Evolutionary conservation across 2,329 filamentous ascomycete species (phyloP).

Genomic region (Fusarium phyllophilum): DNA sequence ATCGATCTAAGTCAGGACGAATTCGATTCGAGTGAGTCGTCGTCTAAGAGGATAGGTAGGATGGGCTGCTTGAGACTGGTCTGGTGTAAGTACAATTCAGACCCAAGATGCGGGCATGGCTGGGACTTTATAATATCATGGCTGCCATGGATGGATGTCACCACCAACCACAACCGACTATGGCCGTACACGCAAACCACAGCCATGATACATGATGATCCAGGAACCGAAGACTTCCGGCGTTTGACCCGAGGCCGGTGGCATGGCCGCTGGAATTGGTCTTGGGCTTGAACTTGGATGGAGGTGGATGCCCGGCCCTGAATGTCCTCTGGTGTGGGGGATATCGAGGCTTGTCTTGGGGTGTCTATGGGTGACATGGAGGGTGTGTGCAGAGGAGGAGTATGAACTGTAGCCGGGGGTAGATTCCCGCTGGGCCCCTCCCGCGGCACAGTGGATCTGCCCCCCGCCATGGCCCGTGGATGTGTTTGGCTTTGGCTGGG

Average conservation of each 20-base stretch:
- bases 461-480: conserved; percentile 8
- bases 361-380: conserved; percentile 7
- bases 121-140: conserved; percentile 43
- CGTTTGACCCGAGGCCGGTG: conserved; percentile 38
- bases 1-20: conserved; percentile 12
- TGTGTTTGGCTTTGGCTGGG: neutral
- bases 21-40: conserved; percentile 25
- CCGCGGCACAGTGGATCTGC: conserved; percentile 34
- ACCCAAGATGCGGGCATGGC: conserved; percentile 24
- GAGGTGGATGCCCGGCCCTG: conserved; percentile 33
- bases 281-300: conserved; percentile 9
- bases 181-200: conserved; percentile 25
- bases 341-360: conserved; percentile 20
- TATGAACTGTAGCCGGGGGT: conserved; percentile 35
- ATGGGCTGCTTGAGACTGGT: conserved; percentile 9
- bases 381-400: conserved; percentile 15
- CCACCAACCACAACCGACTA: conserved; percentile 31
- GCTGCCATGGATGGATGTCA: conserved; percentile 16
- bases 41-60: conserved; percentile 1
- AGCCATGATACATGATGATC: conserved; percentile 29
- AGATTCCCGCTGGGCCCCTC: conserved; percentile 37
- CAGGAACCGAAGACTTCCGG: conserved; percentile 44
- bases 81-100: conserved; percentile 34
- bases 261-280: conserved; percentile 3
- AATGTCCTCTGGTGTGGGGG: conserved; percentile 29